Evolutionary conservation across 495 filamentous ascomycete species (phyloP), one percentile per base, ranked within the genome.

Genomic region (Penicillium tannophilum): DNA sequence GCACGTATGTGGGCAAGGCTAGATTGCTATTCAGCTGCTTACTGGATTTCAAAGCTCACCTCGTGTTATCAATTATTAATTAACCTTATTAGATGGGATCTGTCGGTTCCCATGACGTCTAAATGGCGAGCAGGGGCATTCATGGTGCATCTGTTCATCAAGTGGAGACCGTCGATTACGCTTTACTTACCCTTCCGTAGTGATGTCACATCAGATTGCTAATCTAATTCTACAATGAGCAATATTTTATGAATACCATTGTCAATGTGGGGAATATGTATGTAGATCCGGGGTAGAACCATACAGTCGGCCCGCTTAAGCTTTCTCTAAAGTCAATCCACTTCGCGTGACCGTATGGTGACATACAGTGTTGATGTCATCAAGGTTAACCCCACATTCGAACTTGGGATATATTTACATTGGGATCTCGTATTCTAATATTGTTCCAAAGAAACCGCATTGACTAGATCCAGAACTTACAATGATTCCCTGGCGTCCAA

Each of bases 291-390:
- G 39, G 39, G 39, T 17, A n/a, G 16, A 41, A 17, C 39, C 39
- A 41, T 5, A n/a, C 5, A 41, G 3, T 6, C 11, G 1, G 3
- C 5, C 6, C 5, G n/a, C 5, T 41, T 41, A 41, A 41, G 39
- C 39, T 41, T 41, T 12, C 16, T 17, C 7, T 14, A 41, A 41
- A 16, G 14, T 36, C 33, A 36, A 36, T 36, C 12, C 33, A 9
- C 6, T 41, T 41, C 39, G 39, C 39, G 39, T 41, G 39, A 41
- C 39, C 3, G 6, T 6, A 6, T n/a, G 14, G 39, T 41, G 39
- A 41, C 39, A 39, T 46, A 46, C 23, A 47, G 44, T 47, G 44
- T 47, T 47, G 44, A 47, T 28, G 44, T 47, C 44, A 47, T 47
- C 20, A 47, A 6, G 24, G 24, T 11, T 3, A 41, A 41, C 39